Percentiles rank a stretch among this genome's conserved stretches.
Conservation (phyloP, 495 filamentous ascomycete species). For the Tuber brumale region DNA sequence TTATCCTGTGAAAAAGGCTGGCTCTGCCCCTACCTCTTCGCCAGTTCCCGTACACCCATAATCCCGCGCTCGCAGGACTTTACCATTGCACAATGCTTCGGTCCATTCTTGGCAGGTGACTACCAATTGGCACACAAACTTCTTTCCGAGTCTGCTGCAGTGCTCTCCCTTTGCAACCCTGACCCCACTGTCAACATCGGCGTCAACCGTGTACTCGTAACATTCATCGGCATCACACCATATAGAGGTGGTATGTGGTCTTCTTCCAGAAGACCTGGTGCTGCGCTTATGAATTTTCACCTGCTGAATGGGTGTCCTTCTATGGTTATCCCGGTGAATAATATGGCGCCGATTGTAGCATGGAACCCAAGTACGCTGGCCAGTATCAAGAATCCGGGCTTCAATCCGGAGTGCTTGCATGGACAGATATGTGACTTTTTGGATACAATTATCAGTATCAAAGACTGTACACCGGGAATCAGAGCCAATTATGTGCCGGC, state of each 20-base stretch:
- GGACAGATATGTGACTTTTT: constrained; percentile 43
- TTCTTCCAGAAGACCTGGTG: constrained; percentile 45
- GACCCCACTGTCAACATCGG: constrained; percentile 42
- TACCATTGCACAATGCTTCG: constrained; percentile 45
- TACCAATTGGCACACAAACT: constrained; percentile 45
- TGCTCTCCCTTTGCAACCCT: constrained; percentile 42
- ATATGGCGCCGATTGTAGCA: constrained; percentile 41
- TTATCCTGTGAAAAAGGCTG: constrained; percentile 44
- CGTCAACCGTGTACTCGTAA: constrained; percentile 43
- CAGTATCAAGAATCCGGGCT: constrained; percentile 32
- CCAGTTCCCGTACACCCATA: constrained; percentile 42
- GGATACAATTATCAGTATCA: constrained; percentile 18
- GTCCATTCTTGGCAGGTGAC: constrained; percentile 44
- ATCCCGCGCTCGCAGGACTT: constrained; percentile 43
- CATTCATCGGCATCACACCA: constrained; percentile 44
- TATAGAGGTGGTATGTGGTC: constrained; percentile 45
- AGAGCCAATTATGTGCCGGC: constrained; percentile 17
- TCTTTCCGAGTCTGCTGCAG: constrained; percentile 37
- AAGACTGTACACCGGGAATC: constrained; percentile 10
- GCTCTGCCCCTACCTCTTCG: constrained; percentile 46
- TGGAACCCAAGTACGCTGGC: constrained; percentile 44
- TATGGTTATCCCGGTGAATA: constrained; percentile 42
- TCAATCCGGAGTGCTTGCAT: constrained; percentile 41
- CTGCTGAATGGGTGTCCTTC: constrained; percentile 44
- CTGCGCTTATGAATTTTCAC: constrained; percentile 44